Base-by-base conservation (phyloP, 768 basidiomycete genomes). In the Boletus sp. region DNA sequence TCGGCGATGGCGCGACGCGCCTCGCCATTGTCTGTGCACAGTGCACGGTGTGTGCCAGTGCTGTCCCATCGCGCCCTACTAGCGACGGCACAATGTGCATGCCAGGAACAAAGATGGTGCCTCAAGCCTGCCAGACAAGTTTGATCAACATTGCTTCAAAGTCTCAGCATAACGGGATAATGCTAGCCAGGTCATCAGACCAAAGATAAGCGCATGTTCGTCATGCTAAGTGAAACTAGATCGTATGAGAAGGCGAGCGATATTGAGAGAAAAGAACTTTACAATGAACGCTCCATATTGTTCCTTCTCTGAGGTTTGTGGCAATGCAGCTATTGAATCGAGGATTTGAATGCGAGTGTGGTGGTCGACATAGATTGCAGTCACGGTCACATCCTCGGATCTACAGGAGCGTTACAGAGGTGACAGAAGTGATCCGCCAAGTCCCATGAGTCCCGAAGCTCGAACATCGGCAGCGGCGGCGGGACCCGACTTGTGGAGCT, bases 271-370 rank as follows among this genome's bases (percentile, higher is more conserved):
- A 47, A 35, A 11, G 24, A 33, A 41, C 29, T 82, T 69, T n/a
- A 88, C 90, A 52, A 93, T 80, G 69, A 95, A 95, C 12, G 93
- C 93, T 18, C 86, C 93, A 49, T 89, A 92, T 65, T 94, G 92
- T 67, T 94, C 92, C 75, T 94, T 94, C 68, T 94, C 90, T 7
- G 92, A 92, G 40, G 81, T 80, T 7, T n/a, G n/a, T n/a, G 87
- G 83, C 41, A 95, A 76, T 55, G 82, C 78, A 51, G 68, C 65
- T 63, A 94, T 83, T 14, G 82, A 82, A 56, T 90, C 87, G 29
- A 95, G 71, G 54, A 95, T 85, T 72, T 95, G 93, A 51, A 95
- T 94, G 7, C 91, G 87, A 1, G 92, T 94, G 67, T 93, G 84
- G 54, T 72, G 69, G 72, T 92, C 89, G 58, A 95, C 80, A 64